A percentile compares a stretch with the other conserved stretches of the same genome.
Conservation (phyloP, 2,329 filamentous ascomycete species). For the Colletotrichum coccodes region DNA sequence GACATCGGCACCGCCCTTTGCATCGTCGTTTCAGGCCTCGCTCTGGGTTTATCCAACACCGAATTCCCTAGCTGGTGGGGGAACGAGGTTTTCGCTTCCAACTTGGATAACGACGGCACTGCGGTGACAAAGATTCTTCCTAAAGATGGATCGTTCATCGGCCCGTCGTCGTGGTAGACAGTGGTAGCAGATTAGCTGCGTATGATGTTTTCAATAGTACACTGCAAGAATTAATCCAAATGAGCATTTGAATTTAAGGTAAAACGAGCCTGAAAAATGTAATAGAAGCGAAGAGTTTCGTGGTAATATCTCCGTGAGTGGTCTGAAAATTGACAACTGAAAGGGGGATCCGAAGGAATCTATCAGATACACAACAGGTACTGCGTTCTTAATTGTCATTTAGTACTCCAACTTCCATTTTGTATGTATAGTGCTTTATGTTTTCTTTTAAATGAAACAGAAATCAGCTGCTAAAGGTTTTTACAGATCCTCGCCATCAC, state of each 20-base stretch:
- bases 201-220: not conserved
- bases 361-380: no score
- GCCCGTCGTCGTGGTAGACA: conserved; percentile 39
- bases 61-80: conserved; percentile 63
- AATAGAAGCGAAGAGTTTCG: no score
- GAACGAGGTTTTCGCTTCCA: conserved; percentile 48
- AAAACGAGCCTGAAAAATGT: no score
- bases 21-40: conserved; percentile 61
- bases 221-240: not conserved
- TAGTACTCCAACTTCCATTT: not conserved
- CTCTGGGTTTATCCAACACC: conserved; percentile 56
- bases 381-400: no score
- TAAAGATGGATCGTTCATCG: conserved; percentile 40
- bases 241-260: no score
- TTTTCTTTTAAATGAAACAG: not conserved
- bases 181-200: not conserved
- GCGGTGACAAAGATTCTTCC: conserved; percentile 42
- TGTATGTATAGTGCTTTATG: not conserved
- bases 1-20: conserved; percentile 69
- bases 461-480: no score
- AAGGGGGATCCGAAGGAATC: no score
- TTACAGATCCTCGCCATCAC: not conserved
- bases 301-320: no score
- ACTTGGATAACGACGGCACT: conserved; percentile 40
- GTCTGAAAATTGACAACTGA: no score